Evolutionary conservation across 2,329 filamentous ascomycete species (phyloP).

Genomic region (Phoma herbarum): DNA sequence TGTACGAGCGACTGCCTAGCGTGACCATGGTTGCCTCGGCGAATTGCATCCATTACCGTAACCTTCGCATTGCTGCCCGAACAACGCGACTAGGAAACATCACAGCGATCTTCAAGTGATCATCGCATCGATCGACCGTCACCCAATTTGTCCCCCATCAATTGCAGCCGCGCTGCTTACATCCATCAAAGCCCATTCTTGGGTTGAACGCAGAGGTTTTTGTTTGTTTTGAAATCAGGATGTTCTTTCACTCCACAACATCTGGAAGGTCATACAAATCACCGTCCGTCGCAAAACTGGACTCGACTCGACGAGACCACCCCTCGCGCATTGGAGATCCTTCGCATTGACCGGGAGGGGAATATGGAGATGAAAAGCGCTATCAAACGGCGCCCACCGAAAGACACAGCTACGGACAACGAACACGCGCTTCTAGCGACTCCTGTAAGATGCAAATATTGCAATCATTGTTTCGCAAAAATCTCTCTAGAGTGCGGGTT

Average conservation of each 20-base stretch:
- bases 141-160: not conserved
- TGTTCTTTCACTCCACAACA: slow-evolving; percentile 13
- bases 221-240: slow-evolving; percentile 3
- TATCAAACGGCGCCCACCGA: not conserved
- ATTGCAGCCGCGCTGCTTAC: too few species aligned
- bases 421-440: not conserved
- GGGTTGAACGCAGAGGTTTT: not conserved
- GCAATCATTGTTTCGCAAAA: slow-evolving; percentile 3
- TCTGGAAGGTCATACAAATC: slow-evolving; percentile 1
- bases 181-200: not conserved
- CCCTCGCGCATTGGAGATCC: not conserved
- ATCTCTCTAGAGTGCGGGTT: slow-evolving; percentile 4
- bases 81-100: slow-evolving; percentile 9
- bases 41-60: not conserved
- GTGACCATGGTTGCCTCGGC: slow-evolving; percentile 4
- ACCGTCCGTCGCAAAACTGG: not conserved
- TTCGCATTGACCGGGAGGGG: too few species aligned
- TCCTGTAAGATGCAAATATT: slow-evolving; percentile 13
- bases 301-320: not conserved
- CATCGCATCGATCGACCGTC: not conserved
- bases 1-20: not conserved
- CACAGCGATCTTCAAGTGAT: not conserved
- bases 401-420: not conserved
- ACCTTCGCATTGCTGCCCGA: not conserved
- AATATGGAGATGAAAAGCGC: slow-evolving; percentile 2